phyloP scores from a whole-genome alignment of 495 filamentous ascomycete species.

The Xylaria flabelliformis region DNA sequence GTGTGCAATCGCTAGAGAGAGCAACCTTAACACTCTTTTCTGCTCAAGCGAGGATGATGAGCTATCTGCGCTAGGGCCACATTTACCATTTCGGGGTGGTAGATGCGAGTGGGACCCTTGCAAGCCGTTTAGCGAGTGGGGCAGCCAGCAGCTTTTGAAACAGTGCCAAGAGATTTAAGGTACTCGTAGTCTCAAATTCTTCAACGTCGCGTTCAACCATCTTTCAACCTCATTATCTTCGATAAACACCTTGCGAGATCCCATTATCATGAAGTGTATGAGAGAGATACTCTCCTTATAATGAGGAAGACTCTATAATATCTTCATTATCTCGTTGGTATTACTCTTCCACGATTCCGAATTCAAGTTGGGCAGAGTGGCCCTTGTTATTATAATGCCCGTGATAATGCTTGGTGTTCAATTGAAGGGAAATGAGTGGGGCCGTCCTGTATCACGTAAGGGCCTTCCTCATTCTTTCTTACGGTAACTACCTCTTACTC shows the following conservation, averaged over 20 bases:
- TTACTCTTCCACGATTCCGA: background rate
- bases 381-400: background rate
- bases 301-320: background rate
- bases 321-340: background rate
- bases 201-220: background rate
- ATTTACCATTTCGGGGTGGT: background rate
- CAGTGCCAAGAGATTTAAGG: constrained; percentile 14
- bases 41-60: background rate
- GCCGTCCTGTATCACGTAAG: constrained; percentile 1
- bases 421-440: constrained; percentile 21
- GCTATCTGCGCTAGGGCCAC: background rate
- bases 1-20: background rate
- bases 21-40: background rate
- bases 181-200: background rate
- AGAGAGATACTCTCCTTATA: background rate
- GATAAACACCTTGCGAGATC: background rate
- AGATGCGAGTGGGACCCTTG: background rate
- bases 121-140: background rate
- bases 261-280: background rate
- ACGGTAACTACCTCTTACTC: too few species aligned
- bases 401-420: background rate
- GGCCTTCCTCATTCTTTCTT: background rate
- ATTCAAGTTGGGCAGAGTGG: background rate
- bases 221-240: background rate
- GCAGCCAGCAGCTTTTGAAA: constrained; percentile 22